Percentiles rank a stretch among this genome's conserved stretches.
phyloP scores from a whole-genome alignment of 495 filamentous ascomycete species.

The Ramalina peruviana region DNA sequence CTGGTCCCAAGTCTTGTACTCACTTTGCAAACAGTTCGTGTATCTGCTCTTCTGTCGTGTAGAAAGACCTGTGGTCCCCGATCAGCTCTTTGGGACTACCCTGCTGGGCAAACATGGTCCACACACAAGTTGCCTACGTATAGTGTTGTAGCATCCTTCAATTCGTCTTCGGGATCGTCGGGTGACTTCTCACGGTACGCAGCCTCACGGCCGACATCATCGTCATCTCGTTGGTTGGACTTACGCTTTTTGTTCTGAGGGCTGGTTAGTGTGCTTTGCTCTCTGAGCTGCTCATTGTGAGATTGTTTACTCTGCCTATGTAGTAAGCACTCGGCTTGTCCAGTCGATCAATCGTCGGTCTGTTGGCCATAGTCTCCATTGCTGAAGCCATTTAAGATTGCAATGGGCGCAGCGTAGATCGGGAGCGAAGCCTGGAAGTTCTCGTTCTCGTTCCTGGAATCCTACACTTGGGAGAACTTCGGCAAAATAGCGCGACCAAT shows the following conservation, averaged over 20 bases:
- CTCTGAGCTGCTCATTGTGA: background rate
- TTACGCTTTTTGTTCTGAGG: slow-evolving; percentile 54
- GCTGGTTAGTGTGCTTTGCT: background rate
- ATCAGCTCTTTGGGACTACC: slow-evolving; percentile 20
- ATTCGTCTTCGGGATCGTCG: slow-evolving; percentile 51
- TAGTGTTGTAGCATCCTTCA: slow-evolving; percentile 81
- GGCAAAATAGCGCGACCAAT: background rate
- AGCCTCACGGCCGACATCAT: slow-evolving; percentile 35
- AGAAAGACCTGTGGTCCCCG: slow-evolving; percentile 66
- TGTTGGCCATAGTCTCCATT: slow-evolving; percentile 14
- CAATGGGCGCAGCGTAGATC: background rate
- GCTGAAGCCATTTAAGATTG: slow-evolving; percentile 13
- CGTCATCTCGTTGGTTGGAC: slow-evolving; percentile 41
- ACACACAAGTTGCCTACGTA: slow-evolving; percentile 94
- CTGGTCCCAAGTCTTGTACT: slow-evolving; percentile 5
- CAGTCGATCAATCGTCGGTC: slow-evolving; percentile 67
- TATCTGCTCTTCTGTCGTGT: slow-evolving; percentile 98
- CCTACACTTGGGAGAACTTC: background rate
- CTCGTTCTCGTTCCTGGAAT: background rate
- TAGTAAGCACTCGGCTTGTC: slow-evolving; percentile 88
- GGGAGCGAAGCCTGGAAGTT: background rate
- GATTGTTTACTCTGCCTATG: slow-evolving; percentile 47
- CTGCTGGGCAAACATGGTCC: background rate
- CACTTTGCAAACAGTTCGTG: slow-evolving; percentile 91
- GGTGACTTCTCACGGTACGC: slow-evolving; percentile 26